Evolutionary conservation across 148 eudicot species (phyloP).

Genomic region (Fagopyrum homotropicum): DNA sequence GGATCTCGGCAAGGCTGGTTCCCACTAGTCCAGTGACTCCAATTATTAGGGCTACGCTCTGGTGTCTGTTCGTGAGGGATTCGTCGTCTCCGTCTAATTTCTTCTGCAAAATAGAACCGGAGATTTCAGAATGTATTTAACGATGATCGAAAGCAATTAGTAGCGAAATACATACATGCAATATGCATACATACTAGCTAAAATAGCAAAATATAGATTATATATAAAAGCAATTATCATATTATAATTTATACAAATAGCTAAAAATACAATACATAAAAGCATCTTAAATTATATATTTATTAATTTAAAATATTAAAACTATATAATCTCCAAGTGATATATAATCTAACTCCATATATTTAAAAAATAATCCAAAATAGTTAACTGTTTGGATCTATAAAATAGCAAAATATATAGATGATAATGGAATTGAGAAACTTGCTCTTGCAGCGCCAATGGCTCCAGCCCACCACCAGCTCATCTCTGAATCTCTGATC

Average conservation of each 20-base stretch:
- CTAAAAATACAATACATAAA: too few species aligned
- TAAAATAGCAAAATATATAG: too few species aligned
- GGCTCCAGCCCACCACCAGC: constrained; percentile 35
- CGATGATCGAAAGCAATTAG: neutral
- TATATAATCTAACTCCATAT: too few species aligned
- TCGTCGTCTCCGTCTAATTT: constrained; percentile 29
- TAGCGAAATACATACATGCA: neutral
- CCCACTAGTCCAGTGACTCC: constrained; percentile 78
- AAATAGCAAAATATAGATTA: too few species aligned
- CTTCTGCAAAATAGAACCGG: constrained; percentile 30
- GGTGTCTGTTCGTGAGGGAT: constrained; percentile 12
- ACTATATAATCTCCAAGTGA: too few species aligned
- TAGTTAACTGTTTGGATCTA: too few species aligned
- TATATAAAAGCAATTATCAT: too few species aligned
- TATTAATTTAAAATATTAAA: too few species aligned
- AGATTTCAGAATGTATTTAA: neutral
- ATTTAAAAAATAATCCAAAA: too few species aligned
- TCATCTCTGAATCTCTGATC: constrained; percentile 21
- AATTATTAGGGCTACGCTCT: constrained; percentile 50
- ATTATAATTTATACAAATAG: too few species aligned
- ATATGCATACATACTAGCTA: too few species aligned
- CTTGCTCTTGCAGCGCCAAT: constrained; percentile 23
- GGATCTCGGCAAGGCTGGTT: constrained; percentile 68
- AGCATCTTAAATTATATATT: too few species aligned
- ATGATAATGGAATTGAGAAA: neutral